Percentiles rank a stretch among this genome's conserved stretches.
Conservation (phyloP, 2,329 filamentous ascomycete genomes). For the Colletotrichum sublineola region DNA sequence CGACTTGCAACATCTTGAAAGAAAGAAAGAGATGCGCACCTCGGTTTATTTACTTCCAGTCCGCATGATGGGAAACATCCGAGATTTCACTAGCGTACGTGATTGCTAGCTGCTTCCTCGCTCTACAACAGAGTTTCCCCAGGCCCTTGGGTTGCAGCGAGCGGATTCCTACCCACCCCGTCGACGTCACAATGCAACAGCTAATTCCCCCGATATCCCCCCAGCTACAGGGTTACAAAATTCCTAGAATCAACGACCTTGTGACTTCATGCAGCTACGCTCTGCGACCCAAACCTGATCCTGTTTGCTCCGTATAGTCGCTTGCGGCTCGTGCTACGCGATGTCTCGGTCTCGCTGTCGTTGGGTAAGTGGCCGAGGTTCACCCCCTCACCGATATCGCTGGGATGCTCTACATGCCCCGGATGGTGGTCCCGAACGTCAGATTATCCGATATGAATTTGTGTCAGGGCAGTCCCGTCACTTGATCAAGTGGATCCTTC, state of each 20-base stretch:
- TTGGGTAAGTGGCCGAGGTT: background rate
- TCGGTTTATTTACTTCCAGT: background rate
- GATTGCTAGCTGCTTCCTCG: background rate
- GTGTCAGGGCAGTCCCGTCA: no score
- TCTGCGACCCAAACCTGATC: background rate
- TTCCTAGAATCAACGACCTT: background rate
- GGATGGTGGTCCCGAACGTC: background rate
- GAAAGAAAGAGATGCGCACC: background rate
- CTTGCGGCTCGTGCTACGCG: background rate
- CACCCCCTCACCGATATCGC: background rate
- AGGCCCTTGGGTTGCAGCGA: slow-evolving; percentile 9
- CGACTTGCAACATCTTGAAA: background rate
- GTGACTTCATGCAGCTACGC: background rate
- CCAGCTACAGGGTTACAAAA: background rate
- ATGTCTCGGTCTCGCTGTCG: background rate
- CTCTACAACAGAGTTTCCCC: no score
- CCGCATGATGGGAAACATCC: background rate
- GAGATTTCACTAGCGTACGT: background rate
- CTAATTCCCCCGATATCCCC: background rate
- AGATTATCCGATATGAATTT: rapidly evolving
- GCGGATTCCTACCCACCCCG: slow-evolving; percentile 26
- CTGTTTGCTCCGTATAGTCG: background rate
- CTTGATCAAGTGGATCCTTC: background rate
- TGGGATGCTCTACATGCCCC: background rate
- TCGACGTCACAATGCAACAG: slow-evolving; percentile 29